Evolutionary conservation across 2,329 filamentous ascomycete species (phyloP).

Genomic region (Arthrobotrys megalospora): DNA sequence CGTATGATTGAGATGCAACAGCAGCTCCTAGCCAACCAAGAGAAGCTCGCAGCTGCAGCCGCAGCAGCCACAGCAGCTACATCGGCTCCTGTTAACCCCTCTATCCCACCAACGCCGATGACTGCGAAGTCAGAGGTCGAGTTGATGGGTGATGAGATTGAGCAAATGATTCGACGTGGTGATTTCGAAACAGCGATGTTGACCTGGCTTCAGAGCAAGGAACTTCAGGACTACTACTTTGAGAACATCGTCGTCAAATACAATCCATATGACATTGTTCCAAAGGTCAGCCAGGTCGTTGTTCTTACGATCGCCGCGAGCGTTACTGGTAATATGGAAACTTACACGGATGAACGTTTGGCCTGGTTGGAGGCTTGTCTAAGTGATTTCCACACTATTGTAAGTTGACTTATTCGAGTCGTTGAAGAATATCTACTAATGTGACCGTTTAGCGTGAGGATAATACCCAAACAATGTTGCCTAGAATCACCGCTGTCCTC

Average conservation of each 20-base stretch:
- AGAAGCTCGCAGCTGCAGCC: conserved; percentile 62
- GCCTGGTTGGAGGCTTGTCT: conserved; percentile 64
- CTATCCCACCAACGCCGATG: conserved; percentile 67
- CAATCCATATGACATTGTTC: conserved; percentile 71
- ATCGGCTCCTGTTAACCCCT: conserved; percentile 65
- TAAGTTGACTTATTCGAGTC: conserved; percentile 62
- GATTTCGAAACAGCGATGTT: conserved; percentile 73
- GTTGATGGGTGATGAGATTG: conserved; percentile 74
- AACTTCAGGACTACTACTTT: conserved; percentile 76
- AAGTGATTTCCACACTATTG: conserved; percentile 65
- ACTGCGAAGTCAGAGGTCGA: conserved; percentile 65
- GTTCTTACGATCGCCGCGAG: conserved; percentile 77
- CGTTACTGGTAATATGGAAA: conserved; percentile 74
- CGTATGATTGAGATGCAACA: conserved; percentile 78
- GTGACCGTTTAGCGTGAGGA: conserved; percentile 71
- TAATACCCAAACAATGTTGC: conserved; percentile 68
- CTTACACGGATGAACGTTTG: conserved; percentile 64
- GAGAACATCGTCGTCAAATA: conserved; percentile 72
- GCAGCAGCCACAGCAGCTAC: conserved; percentile 63
- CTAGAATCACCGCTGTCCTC: conserved; percentile 73
- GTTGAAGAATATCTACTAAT: conserved; percentile 19
- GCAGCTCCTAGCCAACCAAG: conserved; percentile 71
- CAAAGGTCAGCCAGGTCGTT: conserved; percentile 74
- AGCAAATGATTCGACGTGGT: conserved; percentile 75
- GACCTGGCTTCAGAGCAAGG: conserved; percentile 75